Evolutionary conservation across 306 rosid species (phyloP), one percentile per base, ranked within the genome.

Genomic region (Acacia acuminata): DNA sequence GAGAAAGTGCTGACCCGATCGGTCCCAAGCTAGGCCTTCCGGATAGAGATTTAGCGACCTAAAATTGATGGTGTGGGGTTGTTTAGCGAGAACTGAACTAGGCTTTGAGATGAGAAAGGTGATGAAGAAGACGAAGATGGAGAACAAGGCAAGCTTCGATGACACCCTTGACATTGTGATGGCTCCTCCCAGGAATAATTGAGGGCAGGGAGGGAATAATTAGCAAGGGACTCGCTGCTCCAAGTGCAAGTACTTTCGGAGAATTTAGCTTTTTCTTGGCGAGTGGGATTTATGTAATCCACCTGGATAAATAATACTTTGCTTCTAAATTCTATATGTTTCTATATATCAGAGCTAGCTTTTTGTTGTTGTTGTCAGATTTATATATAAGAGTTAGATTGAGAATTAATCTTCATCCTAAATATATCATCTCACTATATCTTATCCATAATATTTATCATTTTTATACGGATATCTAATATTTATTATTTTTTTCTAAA

Each of bases 21-120:
- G 84, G 74, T 96, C 98, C 90, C 91, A 96, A 1, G 90, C 73
- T 60, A 96, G 82, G 79, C 89, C 92, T 72, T 93, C 93, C 0
- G 97, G 98, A 75, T 88, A 96, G 78, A 96, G 95, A 73, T 88
- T 90, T 0, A 82, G 90, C 61, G 86, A 91, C 8, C 90, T 90
- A 82, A 96, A 93, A 78, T 82, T 79, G 89, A 96, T 92, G 73
- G 73, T 51, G 83, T 92, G 98, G 48, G 91, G 88, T 6, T 79
- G 71, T 2, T 79, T 40, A 25, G 90, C 94, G 51, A 76, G 80
- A 47, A 84, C 75, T 50, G 69, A 69, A 27, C 8, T 71, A 34
- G 85, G 19, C 7, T 76, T 38, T 75, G 64, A 38, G 69, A 80
- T 81, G 53, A 74, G 45, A 61, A 69, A 70, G 24, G 71, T 10